Percentiles rank a stretch among this genome's conserved stretches.
phyloP scores from a whole-genome alignment of 495 filamentous ascomycete species.

The Xylaria intraflava region DNA sequence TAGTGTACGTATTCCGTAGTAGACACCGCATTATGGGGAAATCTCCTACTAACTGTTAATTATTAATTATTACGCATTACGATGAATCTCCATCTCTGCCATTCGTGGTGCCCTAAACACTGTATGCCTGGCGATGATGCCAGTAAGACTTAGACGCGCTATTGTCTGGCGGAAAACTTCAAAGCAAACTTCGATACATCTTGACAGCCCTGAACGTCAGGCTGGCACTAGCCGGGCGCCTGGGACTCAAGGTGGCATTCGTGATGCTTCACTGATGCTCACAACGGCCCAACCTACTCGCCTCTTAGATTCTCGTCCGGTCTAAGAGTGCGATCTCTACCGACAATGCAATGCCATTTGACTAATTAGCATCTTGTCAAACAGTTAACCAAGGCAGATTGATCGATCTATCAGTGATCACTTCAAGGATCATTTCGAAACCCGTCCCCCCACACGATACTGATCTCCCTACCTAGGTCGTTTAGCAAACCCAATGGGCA shows the following conservation, averaged over 20 bases:
- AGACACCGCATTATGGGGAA: no score
- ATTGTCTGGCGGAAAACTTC: no score
- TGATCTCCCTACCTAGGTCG: background rate
- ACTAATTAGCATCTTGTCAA: background rate
- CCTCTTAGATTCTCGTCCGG: background rate
- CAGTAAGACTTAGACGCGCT: no score
- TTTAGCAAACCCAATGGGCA: background rate
- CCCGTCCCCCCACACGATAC: background rate
- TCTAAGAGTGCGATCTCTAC: background rate
- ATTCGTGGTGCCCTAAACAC: no score
- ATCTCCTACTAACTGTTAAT: no score
- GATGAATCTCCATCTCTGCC: no score
- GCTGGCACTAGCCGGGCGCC: background rate
- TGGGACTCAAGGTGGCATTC: background rate
- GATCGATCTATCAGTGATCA: background rate
- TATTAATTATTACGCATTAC: no score
- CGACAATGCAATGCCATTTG: background rate
- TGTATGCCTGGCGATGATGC: no score
- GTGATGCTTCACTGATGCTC: background rate
- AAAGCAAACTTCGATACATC: no score
- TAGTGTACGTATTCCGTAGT: no score
- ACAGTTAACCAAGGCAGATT: background rate
- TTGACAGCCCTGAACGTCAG: background rate
- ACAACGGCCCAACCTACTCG: background rate
- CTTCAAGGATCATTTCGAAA: background rate